Evolutionary conservation across 139 green algal genomes (phyloP).

Genomic region (Monoraphidium neglectum): DNA sequence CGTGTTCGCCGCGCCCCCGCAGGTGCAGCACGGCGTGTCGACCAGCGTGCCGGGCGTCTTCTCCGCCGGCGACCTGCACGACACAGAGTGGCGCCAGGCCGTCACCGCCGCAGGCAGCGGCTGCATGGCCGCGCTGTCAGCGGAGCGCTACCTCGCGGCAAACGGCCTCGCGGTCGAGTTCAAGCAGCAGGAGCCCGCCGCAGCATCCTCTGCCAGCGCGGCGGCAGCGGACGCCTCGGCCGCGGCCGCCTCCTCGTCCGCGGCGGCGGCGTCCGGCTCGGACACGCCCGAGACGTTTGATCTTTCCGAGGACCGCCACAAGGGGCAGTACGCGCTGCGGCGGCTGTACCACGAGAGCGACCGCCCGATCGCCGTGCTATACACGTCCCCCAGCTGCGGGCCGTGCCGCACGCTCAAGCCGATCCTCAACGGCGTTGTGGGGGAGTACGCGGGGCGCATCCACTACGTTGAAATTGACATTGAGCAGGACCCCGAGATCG

Average conservation of each 20-base stretch:
- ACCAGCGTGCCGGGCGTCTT: slow-evolving; percentile 91
- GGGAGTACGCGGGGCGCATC: slow-evolving; percentile 79
- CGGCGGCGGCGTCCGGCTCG: too few relatives aligned
- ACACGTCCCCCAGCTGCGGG: slow-evolving; percentile 78
- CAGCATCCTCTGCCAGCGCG: too few relatives aligned
- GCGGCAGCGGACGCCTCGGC: background rate
- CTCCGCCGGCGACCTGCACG: slow-evolving; percentile 92
- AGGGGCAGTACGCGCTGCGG: slow-evolving; percentile 92
- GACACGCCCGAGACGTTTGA: slow-evolving; percentile 70
- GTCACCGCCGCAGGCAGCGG: slow-evolving; percentile 95
- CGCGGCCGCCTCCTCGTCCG: too few relatives aligned
- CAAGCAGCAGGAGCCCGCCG: slow-evolving; percentile 43
- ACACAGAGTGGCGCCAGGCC: slow-evolving; percentile 92
- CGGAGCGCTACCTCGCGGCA: slow-evolving; percentile 91
- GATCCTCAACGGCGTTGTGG: slow-evolving; percentile 88
- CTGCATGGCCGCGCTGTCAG: slow-evolving; percentile 92
- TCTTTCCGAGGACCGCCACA: slow-evolving; percentile 66
- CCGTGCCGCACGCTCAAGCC: slow-evolving; percentile 91
- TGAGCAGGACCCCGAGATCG: slow-evolving; percentile 89
- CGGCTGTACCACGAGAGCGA: slow-evolving; percentile 97
- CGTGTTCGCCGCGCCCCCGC: too few relatives aligned
- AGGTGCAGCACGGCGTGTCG: slow-evolving; percentile 53
- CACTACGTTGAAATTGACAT: slow-evolving; percentile 94
- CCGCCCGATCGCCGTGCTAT: slow-evolving; percentile 87
- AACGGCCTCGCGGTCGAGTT: slow-evolving; percentile 57